Conservation (phyloP, 2,329 filamentous ascomycete genomes). For the Sporothrix phasma region DNA sequence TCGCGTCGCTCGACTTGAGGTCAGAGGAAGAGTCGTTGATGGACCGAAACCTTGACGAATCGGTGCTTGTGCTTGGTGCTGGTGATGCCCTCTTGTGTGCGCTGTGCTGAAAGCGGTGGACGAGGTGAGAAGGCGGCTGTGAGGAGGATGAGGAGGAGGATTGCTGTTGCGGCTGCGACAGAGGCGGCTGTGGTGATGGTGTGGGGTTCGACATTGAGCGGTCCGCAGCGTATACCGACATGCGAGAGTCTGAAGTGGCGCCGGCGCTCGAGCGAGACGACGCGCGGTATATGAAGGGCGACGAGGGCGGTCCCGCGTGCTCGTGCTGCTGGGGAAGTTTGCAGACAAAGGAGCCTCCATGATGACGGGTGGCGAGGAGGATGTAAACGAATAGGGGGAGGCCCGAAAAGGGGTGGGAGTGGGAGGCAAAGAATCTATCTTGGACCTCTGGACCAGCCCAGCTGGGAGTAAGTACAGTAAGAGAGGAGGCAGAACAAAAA, state of each 20-base stretch:
- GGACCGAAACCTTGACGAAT: slow-evolving; percentile 8
- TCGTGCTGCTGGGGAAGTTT: background rate
- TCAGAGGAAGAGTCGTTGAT: slow-evolving; percentile 28
- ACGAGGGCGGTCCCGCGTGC: slow-evolving; percentile 8
- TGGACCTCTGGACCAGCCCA: background rate
- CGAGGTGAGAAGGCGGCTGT: slow-evolving; percentile 10
- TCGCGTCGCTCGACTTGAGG: slow-evolving; percentile 30
- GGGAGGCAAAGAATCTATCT: background rate
- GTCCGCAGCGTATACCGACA: background rate
- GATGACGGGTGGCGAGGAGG: background rate
- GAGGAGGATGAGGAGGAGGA: background rate
- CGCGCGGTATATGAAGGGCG: slow-evolving; percentile 14
- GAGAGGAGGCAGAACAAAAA: background rate
- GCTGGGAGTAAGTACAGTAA: background rate
- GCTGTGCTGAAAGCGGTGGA: slow-evolving; percentile 15
- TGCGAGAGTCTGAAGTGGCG: slow-evolving; percentile 4
- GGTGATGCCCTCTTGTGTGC: slow-evolving; percentile 3
- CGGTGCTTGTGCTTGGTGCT: slow-evolving; percentile 11
- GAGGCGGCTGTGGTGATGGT: slow-evolving; percentile 14
- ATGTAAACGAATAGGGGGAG: background rate
- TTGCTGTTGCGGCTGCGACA: background rate
- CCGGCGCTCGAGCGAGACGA: slow-evolving; percentile 13
- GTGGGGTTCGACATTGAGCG: slow-evolving; percentile 7
- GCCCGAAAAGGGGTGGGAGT: background rate
- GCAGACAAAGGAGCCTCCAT: slow-evolving; percentile 15